Percentiles rank a stretch among this genome's conserved stretches.
phyloP scores from a whole-genome alignment of 2,329 filamentous ascomycete species.

The Epichloe baconii region DNA sequence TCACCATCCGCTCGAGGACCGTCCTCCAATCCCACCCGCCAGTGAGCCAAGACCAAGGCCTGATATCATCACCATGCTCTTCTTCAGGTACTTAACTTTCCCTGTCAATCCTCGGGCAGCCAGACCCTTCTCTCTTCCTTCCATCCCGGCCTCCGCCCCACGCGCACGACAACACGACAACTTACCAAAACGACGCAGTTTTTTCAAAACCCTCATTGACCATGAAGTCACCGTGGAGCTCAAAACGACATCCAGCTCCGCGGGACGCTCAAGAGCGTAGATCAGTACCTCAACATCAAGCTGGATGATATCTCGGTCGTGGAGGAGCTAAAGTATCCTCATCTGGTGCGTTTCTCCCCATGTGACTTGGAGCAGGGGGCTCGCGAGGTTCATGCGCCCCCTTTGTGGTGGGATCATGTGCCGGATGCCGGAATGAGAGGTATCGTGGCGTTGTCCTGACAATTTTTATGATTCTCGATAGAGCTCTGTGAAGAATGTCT shows the following conservation, averaged over 20 bases:
- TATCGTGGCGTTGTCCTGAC: too few relatives aligned
- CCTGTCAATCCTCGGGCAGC: neutral
- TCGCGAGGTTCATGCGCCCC: too few relatives aligned
- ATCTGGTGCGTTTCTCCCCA: constrained; percentile 48
- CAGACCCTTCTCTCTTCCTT: too few relatives aligned
- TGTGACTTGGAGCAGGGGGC: too few relatives aligned
- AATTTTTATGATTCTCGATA: constrained; percentile 12
- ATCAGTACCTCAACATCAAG: constrained; percentile 99
- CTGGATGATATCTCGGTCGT: constrained; percentile 88
- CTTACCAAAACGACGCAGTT: constrained; percentile 37
- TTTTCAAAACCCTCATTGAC: constrained; percentile 98
- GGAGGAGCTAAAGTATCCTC: constrained; percentile 88
- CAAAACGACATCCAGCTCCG: constrained; percentile 98
- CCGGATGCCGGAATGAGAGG: too few relatives aligned
- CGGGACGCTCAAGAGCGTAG: constrained; percentile 89
- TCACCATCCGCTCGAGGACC: neutral
- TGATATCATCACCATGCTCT: constrained; percentile 22
- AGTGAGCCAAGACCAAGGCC: neutral
- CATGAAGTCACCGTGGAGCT: constrained; percentile 96
- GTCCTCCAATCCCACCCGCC: too few relatives aligned
- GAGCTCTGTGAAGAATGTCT: constrained; percentile 85
- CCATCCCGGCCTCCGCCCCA: too few relatives aligned
- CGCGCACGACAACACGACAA: too few relatives aligned
- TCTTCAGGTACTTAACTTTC: constrained; percentile 25
- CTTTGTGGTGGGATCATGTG: too few relatives aligned